Evolutionary conservation across 176 grass and related monocot species (phyloP), one percentile per base, ranked within the genome.

Genomic region (Triticum timopheevii): DNA sequence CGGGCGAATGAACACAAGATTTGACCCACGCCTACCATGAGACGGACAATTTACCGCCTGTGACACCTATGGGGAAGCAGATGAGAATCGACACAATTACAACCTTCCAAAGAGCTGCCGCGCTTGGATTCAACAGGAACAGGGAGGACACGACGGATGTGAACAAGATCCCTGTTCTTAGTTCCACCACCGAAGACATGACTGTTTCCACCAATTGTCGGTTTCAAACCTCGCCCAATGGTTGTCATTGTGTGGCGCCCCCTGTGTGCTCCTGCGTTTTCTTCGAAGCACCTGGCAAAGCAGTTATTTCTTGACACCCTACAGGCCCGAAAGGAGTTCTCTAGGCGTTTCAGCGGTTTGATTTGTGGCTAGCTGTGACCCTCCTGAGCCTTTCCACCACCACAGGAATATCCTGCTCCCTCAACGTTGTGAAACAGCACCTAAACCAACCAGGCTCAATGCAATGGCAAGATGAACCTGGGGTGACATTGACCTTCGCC

Each of bases 361-460:
- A 33, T 82, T 66, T 84, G 78, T 81, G 68, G 50, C 83, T 84
- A 70, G 86, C 78, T 76, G 85, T 93, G 38, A 99, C 82, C 80
- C 61, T 94, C 69, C 86, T 92, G 25, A 99, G 79, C 72, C 97
- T 94, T 86, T 94, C 82, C 84, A 96, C 78, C 70, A 99, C 84
- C 45, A 99, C 49, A 77, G 94, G 92, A 67, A 99, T 89, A 88
- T 99, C 97, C 11, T 91, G 68, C 87, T 94, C 90, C 12, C 76
- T 92, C 66, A 96, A 89, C 56, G 92, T 88, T 71, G 94, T 85
- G 82, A 99, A 99, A 77, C 94, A 99, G 73, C 90, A 92, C 61
- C 90, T 92, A 82, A 96, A 99, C 97, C 97, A 99, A 72, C 97
- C 97, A 70, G 90, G 94, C 69, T 99, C 97, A 35, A 99, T 99